phyloP scores from a whole-genome alignment of 1,284 basidiomycete genomes.

The Rhodotorula sp. region DNA sequence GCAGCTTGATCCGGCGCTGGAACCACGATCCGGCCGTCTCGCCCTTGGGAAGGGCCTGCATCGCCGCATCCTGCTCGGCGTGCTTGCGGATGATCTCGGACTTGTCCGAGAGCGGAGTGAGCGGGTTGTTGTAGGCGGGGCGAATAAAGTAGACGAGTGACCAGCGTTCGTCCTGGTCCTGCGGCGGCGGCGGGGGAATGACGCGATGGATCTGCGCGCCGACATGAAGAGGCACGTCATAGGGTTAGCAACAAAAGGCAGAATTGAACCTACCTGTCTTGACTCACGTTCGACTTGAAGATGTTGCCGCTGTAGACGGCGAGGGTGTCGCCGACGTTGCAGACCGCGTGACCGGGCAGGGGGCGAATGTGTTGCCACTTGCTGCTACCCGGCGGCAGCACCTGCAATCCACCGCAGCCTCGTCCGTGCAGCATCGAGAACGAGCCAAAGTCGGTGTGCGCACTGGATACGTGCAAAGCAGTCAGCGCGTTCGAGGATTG shows the following conservation, averaged over 20 bases:
- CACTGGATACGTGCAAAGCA: background rate
- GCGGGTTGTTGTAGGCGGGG: slow-evolving; percentile 22
- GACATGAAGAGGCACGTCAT: no score
- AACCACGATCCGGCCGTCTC: slow-evolving; percentile 35
- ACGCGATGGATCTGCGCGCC: slow-evolving; percentile 58
- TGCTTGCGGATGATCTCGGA: slow-evolving; percentile 20
- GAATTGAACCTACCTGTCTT: no score
- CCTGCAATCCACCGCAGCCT: slow-evolving; percentile 43
- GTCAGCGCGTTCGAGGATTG: no score
- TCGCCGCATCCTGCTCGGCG: slow-evolving; percentile 29
- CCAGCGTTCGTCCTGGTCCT: slow-evolving; percentile 32
- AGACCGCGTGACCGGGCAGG: slow-evolving; percentile 39
- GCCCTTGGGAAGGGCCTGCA: slow-evolving; percentile 19
- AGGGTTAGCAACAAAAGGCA: background rate
- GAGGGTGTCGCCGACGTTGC: slow-evolving; percentile 44
- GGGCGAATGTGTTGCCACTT: slow-evolving; percentile 44
- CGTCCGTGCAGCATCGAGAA: slow-evolving; percentile 37
- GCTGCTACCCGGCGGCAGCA: slow-evolving; percentile 39
- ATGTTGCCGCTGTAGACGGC: slow-evolving; percentile 49
- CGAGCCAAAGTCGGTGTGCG: slow-evolving; percentile 54
- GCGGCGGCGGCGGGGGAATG: slow-evolving; percentile 44
- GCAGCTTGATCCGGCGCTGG: slow-evolving; percentile 25
- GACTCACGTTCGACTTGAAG: slow-evolving; percentile 20
- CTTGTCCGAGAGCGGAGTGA: slow-evolving; percentile 9
- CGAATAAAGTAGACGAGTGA: slow-evolving; percentile 35